These are phyloP conservation scores for Verticillium nonalfalfae DNA, from an alignment of 2,329 filamentous ascomycete species.

Conservation along the genomic window DNA sequence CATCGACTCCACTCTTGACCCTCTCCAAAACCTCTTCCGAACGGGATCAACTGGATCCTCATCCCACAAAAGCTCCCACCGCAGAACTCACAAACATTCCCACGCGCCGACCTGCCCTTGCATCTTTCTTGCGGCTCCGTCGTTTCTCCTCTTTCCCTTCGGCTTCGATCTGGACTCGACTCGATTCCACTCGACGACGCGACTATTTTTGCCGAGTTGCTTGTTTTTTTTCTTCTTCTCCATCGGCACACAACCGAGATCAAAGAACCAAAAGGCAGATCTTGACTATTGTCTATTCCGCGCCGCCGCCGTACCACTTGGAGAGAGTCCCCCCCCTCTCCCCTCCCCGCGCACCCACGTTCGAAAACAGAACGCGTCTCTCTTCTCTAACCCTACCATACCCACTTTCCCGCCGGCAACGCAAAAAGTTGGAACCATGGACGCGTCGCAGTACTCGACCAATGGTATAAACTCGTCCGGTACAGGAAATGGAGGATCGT, in stretches of 20 bases:
- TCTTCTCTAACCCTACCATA: slow-evolving; percentile 5
- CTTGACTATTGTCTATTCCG: neutral
- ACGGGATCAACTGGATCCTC: slow-evolving; percentile 15
- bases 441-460: slow-evolving; percentile 47
- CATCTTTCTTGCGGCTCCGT: slow-evolving; percentile 7
- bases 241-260: neutral
- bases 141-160: slow-evolving; percentile 9
- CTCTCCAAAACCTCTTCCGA: slow-evolving; percentile 11
- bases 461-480: slow-evolving; percentile 50
- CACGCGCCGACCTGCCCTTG: slow-evolving; percentile 1
- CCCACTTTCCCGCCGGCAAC: slow-evolving; percentile 3
- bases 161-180: slow-evolving; percentile 2
- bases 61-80: slow-evolving; percentile 11
- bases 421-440: slow-evolving; percentile 34
- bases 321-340: neutral
- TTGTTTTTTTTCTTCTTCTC: neutral
- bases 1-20: slow-evolving; percentile 13
- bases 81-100: slow-evolving; percentile 12
- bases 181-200: neutral
- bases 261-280: neutral
- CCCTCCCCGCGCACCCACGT: neutral
- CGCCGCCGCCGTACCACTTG: neutral
- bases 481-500: slow-evolving; percentile 32
- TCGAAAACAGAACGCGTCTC: slow-evolving; percentile 2
- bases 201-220: slow-evolving; percentile 1